Conservation (phyloP, 805 yeast genomes). For the Saturnispora mendoncae region DNA sequence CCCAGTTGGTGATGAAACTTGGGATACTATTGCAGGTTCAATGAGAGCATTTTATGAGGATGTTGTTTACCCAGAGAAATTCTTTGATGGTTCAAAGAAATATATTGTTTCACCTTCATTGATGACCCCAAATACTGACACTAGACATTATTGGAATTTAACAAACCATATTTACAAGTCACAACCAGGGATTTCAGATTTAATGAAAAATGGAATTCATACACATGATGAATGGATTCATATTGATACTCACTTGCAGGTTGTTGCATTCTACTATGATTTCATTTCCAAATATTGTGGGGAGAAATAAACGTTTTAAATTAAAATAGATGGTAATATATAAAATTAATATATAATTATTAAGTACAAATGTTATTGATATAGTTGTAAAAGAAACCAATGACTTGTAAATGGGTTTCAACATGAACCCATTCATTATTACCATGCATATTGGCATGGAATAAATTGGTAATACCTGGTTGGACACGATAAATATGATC, state of each 20-base stretch:
- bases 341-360: no score
- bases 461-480: constrained; percentile 34
- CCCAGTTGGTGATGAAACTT: constrained; percentile 35
- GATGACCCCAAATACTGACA: constrained; percentile 68
- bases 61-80: constrained; percentile 22
- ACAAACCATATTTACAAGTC: constrained; percentile 52
- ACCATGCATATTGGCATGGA: constrained; percentile 42
- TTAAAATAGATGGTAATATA: neutral
- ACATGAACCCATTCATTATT: constrained; percentile 52
- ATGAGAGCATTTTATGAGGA: constrained; percentile 56
- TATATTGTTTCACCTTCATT: constrained; percentile 45
- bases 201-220: constrained; percentile 36
- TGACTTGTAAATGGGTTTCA: constrained; percentile 48
- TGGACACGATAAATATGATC: constrained; percentile 52
- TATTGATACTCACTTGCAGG: constrained; percentile 49
- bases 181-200: constrained; percentile 33
- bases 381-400: constrained; percentile 29
- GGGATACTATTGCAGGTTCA: constrained; percentile 55
- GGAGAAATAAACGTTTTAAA: neutral
- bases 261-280: constrained; percentile 32
- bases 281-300: constrained; percentile 12
- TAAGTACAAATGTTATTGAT: constrained; percentile 11
- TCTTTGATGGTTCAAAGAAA: constrained; percentile 11
- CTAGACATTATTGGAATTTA: constrained; percentile 53
- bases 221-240: constrained; percentile 54